These are phyloP conservation scores for Phytophthora idaei DNA, from an alignment of 352 stramenopile species.

Conservation along the genomic window DNA sequence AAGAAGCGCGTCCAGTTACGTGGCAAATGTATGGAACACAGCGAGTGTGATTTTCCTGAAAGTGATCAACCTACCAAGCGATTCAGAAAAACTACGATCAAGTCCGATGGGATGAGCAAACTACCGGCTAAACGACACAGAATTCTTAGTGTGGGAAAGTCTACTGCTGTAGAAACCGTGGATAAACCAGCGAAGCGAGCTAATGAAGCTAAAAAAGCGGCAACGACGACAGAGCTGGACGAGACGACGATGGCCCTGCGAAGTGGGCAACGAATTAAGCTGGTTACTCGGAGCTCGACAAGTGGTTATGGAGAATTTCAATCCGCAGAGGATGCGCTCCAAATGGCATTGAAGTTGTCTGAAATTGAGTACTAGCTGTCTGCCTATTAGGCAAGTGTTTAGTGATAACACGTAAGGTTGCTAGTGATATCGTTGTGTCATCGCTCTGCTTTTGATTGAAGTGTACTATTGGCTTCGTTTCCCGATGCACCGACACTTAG, in stretches of 20 bases:
- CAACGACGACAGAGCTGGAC: background rate
- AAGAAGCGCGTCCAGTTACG: constrained; percentile 9
- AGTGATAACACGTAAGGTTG: no score
- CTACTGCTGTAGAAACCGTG: background rate
- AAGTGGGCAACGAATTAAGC: constrained; percentile 13
- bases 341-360: constrained; percentile 35
- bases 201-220: background rate
- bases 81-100: constrained; percentile 4
- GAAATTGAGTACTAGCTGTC: constrained; percentile 31
- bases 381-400: no score
- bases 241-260: constrained; percentile 8
- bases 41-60: background rate
- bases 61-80: background rate
- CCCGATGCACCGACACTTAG: no score
- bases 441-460: no score
- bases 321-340: constrained; percentile 31
- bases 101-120: background rate
- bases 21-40: constrained; percentile 11
- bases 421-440: no score
- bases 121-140: background rate
- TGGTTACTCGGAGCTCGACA: background rate
- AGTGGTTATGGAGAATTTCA: constrained; percentile 1
- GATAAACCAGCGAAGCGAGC: background rate
- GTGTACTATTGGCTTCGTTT: no score
- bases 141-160: background rate